Conservation (phyloP, 106 monocot genomes). For the Dendrobium chrysotoxum region DNA sequence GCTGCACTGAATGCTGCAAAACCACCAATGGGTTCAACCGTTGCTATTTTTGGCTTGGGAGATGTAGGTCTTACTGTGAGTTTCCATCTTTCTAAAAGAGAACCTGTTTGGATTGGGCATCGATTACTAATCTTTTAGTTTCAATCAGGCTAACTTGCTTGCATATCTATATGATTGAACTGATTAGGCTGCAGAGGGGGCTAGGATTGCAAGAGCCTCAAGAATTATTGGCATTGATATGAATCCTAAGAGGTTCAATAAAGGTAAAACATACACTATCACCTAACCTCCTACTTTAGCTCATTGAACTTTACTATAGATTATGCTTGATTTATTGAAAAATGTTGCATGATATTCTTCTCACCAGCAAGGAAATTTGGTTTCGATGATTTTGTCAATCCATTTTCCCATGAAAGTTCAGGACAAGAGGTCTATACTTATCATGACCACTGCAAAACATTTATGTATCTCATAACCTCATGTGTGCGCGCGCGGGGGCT, state of each 20-base stretch:
- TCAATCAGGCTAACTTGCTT: neutral
- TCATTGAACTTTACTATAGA: too few species aligned
- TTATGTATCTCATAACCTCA: too few species aligned
- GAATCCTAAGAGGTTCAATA: slow-evolving; percentile 32
- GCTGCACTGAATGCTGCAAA: slow-evolving; percentile 22
- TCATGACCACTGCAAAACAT: neutral
- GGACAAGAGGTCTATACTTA: slow-evolving; percentile 61
- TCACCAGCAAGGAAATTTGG: slow-evolving; percentile 73
- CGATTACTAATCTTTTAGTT: too few species aligned
- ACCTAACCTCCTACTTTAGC: neutral
- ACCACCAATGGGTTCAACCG: slow-evolving; percentile 12
- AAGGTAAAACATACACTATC: slow-evolving; percentile 16
- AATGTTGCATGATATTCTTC: neutral
- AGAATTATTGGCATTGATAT: slow-evolving; percentile 71
- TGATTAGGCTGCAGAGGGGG: slow-evolving; percentile 60
- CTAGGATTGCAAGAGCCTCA: slow-evolving; percentile 52
- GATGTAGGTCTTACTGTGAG: slow-evolving; percentile 18
- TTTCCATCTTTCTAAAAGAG: neutral
- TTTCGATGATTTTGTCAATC: slow-evolving; percentile 60
- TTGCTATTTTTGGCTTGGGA: slow-evolving; percentile 17
- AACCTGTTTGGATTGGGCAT: too few species aligned
- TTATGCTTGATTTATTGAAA: neutral
- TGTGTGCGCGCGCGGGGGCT: too few species aligned
- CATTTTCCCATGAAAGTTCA: slow-evolving; percentile 51
- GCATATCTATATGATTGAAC: neutral